These are phyloP conservation scores for Beauveria rudraprayagi DNA, from an alignment of 2,329 filamentous ascomycete species.

Conservation along the genomic window DNA sequence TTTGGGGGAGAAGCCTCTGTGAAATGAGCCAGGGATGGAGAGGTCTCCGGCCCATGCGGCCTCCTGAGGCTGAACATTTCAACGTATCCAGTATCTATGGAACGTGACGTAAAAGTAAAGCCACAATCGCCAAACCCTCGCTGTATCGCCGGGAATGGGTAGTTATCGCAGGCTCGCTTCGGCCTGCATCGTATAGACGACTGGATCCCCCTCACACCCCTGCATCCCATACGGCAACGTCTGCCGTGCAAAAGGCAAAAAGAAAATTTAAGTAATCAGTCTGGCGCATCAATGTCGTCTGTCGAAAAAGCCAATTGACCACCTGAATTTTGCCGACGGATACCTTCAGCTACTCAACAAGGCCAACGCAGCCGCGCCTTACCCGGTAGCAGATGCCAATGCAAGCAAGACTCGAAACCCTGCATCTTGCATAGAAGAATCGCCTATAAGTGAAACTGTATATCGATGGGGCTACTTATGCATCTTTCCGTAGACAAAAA, in stretches of 20 bases:
- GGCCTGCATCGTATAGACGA: background rate
- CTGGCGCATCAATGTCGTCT: too few species aligned
- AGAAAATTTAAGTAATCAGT: background rate
- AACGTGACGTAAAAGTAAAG: conserved; percentile 7
- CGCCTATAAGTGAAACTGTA: background rate
- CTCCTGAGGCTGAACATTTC: conserved; percentile 2
- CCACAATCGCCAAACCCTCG: conserved; percentile 1
- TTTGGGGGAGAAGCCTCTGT: background rate
- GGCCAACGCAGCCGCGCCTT: background rate
- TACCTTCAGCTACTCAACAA: background rate
- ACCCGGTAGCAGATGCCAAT: background rate
- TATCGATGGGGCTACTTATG: background rate
- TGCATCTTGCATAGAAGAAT: background rate
- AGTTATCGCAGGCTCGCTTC: background rate
- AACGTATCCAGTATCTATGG: background rate
- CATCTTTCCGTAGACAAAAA: background rate
- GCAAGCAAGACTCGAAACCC: background rate
- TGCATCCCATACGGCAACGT: background rate
- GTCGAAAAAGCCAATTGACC: background rate
- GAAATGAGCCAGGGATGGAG: background rate
- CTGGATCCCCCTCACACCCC: background rate
- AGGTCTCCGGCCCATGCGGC: background rate
- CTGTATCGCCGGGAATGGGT: background rate
- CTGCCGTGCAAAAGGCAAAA: background rate
- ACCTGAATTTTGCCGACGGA: conserved; percentile 1